phyloP scores from a whole-genome alignment of 1,284 basidiomycete species.

The Termitomyces sp. region DNA sequence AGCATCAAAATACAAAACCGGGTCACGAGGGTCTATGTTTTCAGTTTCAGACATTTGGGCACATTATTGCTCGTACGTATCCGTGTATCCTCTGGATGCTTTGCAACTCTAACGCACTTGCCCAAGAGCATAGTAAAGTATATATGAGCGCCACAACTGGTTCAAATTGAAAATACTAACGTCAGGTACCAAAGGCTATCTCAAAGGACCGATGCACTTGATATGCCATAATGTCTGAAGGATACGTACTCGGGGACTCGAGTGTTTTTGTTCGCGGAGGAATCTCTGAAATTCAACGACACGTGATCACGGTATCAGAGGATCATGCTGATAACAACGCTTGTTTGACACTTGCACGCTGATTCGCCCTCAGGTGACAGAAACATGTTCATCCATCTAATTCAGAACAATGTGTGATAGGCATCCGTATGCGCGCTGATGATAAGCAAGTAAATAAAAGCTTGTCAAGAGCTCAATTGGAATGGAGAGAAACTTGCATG shows the following conservation, averaged over 20 bases:
- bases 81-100: neutral
- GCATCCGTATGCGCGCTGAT: conserved; percentile 25
- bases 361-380: neutral
- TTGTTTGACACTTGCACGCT: neutral
- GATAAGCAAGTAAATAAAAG: neutral
- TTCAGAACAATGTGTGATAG: conserved; percentile 22
- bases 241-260: neutral
- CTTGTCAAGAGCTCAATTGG: neutral
- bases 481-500: conserved; percentile 19
- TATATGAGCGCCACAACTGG: neutral
- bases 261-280: neutral
- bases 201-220: neutral
- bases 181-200: neutral
- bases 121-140: neutral
- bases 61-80: neutral
- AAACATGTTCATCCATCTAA: neutral
- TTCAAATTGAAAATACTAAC: neutral
- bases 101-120: too few species aligned
- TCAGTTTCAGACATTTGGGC: neutral
- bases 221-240: neutral
- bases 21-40: neutral
- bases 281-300: neutral
- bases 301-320: neutral
- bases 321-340: neutral
- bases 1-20: neutral